A percentile compares a stretch with the other conserved stretches of the same genome.
Conservation (phyloP, 768 basidiomycete species). For the Collybia mongolica region DNA sequence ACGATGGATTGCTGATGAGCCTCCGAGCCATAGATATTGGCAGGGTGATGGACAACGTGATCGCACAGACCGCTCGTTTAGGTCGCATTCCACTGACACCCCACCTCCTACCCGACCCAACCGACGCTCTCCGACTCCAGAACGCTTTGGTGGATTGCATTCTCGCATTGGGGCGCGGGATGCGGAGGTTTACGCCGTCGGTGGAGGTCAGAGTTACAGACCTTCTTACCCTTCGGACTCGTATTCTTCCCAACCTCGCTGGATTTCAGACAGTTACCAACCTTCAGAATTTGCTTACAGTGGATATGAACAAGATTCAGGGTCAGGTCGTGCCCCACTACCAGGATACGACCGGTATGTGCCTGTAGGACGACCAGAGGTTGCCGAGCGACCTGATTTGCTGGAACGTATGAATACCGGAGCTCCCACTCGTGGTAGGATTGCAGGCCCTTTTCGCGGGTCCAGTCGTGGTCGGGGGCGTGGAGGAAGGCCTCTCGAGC, state of each 20-base stretch:
- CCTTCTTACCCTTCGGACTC: constrained; percentile 8
- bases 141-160: constrained; percentile 11
- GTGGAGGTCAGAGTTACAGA: constrained; percentile 15
- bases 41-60: constrained; percentile 6
- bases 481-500: constrained; percentile 17
- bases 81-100: neutral
- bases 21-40: constrained; percentile 18
- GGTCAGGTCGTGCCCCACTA: neutral
- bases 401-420: constrained; percentile 3
- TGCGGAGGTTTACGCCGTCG: neutral
- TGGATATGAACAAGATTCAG: neutral
- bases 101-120: neutral
- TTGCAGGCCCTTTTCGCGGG: neutral
- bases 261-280: neutral
- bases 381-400: constrained; percentile 1
- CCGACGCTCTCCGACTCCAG: constrained; percentile 20
- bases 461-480: constrained; percentile 14
- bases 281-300: neutral
- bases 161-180: constrained; percentile 11
- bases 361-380: constrained; percentile 1
- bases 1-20: constrained; percentile 13
- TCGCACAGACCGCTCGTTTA: neutral
- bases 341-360: neutral
- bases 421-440: constrained; percentile 2
- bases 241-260: constrained; percentile 1